A percentile compares a stretch with the other conserved stretches of the same genome.
Conservation (phyloP, 2,329 filamentous ascomycete species). For the Albifimbria verrucaria region DNA sequence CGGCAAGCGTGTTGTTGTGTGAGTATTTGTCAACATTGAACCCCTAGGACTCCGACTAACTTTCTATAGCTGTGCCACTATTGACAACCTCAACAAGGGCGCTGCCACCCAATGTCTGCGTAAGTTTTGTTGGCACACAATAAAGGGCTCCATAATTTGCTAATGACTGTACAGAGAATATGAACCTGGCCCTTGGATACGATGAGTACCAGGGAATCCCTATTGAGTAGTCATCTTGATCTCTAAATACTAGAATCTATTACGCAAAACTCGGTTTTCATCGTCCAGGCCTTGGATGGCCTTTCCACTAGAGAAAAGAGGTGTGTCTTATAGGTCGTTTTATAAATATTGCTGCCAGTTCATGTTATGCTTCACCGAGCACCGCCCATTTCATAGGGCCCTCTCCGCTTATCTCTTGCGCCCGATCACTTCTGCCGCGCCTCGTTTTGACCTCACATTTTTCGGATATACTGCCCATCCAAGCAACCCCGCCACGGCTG, state of each 20-base stretch:
- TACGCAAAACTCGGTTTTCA: too few relatives aligned
- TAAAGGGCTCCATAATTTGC: background rate
- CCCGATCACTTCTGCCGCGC: too few relatives aligned
- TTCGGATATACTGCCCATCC: too few relatives aligned
- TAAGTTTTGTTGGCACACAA: constrained; percentile 43
- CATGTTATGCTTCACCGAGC: too few relatives aligned
- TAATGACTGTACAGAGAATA: constrained; percentile 61
- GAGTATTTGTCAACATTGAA: constrained; percentile 1
- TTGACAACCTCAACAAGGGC: constrained; percentile 90
- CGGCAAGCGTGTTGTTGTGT: constrained; percentile 76
- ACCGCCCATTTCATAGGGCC: too few relatives aligned
- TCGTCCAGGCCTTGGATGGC: too few relatives aligned
- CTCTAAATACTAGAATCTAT: background rate
- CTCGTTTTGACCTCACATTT: too few relatives aligned
- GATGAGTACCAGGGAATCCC: constrained; percentile 86
- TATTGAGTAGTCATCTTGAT: constrained; percentile 28
- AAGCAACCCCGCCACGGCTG: too few relatives aligned
- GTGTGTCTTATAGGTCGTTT: too few relatives aligned
- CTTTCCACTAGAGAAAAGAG: too few relatives aligned
- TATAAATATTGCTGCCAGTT: too few relatives aligned
- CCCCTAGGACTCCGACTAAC: background rate
- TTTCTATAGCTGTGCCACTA: constrained; percentile 63
- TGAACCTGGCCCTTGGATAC: constrained; percentile 85
- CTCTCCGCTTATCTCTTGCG: too few relatives aligned
- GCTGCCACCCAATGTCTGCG: constrained; percentile 88